A percentile compares a stretch with the other conserved stretches of the same genome.
Evolutionary conservation across 768 basidiomycete species (phyloP).

Genomic region (Boletus rubescentipes): DNA sequence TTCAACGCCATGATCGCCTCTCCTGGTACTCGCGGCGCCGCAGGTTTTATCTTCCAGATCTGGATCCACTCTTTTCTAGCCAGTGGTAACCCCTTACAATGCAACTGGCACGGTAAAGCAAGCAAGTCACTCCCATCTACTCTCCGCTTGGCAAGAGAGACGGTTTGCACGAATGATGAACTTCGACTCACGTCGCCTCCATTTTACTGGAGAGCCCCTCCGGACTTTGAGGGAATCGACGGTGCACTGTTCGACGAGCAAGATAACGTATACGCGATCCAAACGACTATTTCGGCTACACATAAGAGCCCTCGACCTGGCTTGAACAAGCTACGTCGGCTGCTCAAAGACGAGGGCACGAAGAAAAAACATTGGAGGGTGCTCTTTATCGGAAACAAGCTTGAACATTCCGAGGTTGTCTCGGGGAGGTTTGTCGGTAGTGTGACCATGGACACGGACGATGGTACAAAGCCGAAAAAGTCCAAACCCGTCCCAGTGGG

Average conservation of each 20-base stretch:
- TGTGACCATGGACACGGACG: neutral
- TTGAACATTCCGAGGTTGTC: neutral
- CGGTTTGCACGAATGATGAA: neutral
- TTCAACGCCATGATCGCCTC: slow-evolving; percentile 1
- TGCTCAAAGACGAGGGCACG: neutral
- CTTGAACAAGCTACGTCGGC: neutral
- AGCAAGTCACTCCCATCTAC: neutral
- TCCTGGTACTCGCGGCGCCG: neutral
- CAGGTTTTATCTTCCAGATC: slow-evolving; percentile 2
- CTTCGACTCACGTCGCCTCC: neutral
- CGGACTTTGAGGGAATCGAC: slow-evolving; percentile 1
- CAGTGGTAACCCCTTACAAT: neutral
- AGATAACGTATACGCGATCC: slow-evolving; percentile 1
- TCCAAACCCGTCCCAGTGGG: neutral
- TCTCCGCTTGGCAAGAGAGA: neutral
- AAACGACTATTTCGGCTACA: neutral
- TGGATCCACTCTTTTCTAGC: neutral
- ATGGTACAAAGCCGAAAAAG: neutral
- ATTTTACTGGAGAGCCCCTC: slow-evolving; percentile 1
- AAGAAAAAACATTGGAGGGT: slow-evolving; percentile 1
- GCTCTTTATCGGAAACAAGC: slow-evolving; percentile 2
- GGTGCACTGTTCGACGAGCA: neutral
- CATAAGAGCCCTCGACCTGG: neutral
- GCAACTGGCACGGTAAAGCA: neutral
- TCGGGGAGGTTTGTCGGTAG: neutral